These are phyloP conservation scores for Diversispora epigaea DNA, from an alignment of 192 early-diverging fungal species.

Conservation along the genomic window DNA sequence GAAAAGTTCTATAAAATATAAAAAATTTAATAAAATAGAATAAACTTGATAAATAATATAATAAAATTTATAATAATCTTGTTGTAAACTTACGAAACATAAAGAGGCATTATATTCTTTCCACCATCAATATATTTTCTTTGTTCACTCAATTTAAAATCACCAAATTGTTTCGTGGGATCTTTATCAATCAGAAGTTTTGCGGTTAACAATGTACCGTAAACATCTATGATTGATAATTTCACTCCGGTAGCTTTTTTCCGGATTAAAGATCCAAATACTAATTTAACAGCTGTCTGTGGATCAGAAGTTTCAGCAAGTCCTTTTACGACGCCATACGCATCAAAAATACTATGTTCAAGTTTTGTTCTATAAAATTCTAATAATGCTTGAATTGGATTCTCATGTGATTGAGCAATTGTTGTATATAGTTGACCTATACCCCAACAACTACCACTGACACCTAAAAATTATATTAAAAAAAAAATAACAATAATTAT, in stretches of 20 bases:
- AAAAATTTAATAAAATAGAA: not conserved
- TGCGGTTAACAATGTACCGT: constrained; percentile 48
- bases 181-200: constrained; percentile 46
- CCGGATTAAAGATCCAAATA: constrained; percentile 9
- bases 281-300: constrained; percentile 41
- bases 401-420: not conserved
- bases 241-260: constrained; percentile 38
- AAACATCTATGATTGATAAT: constrained; percentile 42
- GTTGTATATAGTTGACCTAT: constrained; percentile 39
- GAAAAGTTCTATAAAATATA: constrained; percentile 46
- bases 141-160: constrained; percentile 61
- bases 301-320: constrained; percentile 34
- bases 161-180: constrained; percentile 38
- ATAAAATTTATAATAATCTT: no score
- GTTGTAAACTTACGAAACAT: constrained; percentile 49
- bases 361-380: constrained; percentile 38
- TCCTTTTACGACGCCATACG: constrained; percentile 36
- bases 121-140: constrained; percentile 53
- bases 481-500: not conserved
- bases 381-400: constrained; percentile 31
- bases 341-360: constrained; percentile 34
- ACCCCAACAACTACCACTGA: constrained; percentile 65
- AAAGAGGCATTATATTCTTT: constrained; percentile 70
- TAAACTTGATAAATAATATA: no score
- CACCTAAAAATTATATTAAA: constrained; percentile 41